Conservation (phyloP, 108 stramenopile genomes). For the Skeletonema grethae region DNA sequence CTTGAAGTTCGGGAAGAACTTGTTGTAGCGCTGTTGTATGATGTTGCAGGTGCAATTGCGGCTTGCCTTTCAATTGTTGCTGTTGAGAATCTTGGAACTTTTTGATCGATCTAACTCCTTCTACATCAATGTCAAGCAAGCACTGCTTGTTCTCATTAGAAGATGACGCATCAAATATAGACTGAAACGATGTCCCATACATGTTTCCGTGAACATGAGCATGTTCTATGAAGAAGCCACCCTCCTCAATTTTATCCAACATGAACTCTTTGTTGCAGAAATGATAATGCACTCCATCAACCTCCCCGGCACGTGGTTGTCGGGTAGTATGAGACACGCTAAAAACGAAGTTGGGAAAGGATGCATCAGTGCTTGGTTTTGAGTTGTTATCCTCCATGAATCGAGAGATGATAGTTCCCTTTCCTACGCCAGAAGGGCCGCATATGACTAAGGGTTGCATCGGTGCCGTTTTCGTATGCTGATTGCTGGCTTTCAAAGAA, state of each 20-base stretch:
- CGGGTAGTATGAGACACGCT: conserved; percentile 92
- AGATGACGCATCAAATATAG: conserved; percentile 62
- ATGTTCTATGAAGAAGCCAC: conserved; percentile 82
- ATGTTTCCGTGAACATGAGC: conserved; percentile 97
- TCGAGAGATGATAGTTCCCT: conserved; percentile 60
- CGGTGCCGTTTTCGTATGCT: background rate
- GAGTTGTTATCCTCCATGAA: conserved; percentile 28
- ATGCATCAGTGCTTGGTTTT: background rate
- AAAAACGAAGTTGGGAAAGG: conserved; percentile 63
- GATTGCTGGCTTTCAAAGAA: background rate
- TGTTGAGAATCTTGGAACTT: conserved; percentile 37
- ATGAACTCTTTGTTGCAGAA: conserved; percentile 72
- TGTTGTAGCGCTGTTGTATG: background rate
- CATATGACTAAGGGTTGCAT: conserved; percentile 48
- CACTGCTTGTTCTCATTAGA: conserved; percentile 59
- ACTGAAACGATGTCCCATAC: conserved; percentile 91
- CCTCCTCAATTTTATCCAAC: conserved; percentile 50
- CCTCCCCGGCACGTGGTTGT: conserved; percentile 83
- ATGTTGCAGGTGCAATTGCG: no score
- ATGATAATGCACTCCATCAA: conserved; percentile 90
- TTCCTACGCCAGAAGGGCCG: conserved; percentile 56
- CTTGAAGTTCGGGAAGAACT: conserved; percentile 37
- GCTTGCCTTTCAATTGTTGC: background rate
- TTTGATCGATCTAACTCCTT: conserved; percentile 77
- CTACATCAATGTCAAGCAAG: conserved; percentile 94